Base-by-base conservation (phyloP, 805 yeast genomes). In the Candida argentea region DNA sequence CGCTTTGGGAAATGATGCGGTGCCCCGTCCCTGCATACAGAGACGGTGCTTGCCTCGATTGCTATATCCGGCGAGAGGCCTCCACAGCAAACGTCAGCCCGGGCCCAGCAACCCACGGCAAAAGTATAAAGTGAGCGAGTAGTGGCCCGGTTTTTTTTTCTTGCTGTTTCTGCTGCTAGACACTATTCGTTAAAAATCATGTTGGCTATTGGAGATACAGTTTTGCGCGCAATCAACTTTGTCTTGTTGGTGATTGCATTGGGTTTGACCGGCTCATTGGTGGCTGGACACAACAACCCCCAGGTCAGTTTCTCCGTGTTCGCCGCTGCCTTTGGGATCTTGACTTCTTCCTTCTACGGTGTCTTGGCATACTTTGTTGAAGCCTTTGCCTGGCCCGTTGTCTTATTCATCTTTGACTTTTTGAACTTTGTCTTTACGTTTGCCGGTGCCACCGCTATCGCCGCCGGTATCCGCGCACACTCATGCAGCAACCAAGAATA, bases 371-470 rank as follows among this genome's bases (percentile, higher is more conserved):
- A 70, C 64, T 75, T 91, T 45, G 48, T 84, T 42, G 73, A 76
- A 35, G 75, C 75, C 45, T 67, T 89, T 37, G 94, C 94, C 24
- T 82, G 93, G 80, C 97, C 97, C 42, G 56, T 83, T 28, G 55
- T 87, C 43, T 57, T 84, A 51, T 74, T 79, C 34, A 44, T 63
- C 32, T 63, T 84, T 50, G 98, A 91, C 67, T 78, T 85, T 64
- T 66, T 91, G 60, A 86, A 86, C 71, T 61, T 76, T 44, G 81
- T 87, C 44, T 91, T 91, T 76, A 76, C 95, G 32, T 84, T 91
- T 57, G 76, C 97, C 27, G 97, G 84, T 40, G 97, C 87, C 47
- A 76, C 94, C 34, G 95, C 95, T 29, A 66, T 91, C 51, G 97
- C 97, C 30, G 94, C 84, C 35, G 93, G 76, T 47, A 76, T 82